Percentiles rank a stretch among this genome's conserved stretches.
Evolutionary conservation across 2,329 filamentous ascomycete genomes (phyloP).

Genomic region (Colletotrichum gigasporum): DNA sequence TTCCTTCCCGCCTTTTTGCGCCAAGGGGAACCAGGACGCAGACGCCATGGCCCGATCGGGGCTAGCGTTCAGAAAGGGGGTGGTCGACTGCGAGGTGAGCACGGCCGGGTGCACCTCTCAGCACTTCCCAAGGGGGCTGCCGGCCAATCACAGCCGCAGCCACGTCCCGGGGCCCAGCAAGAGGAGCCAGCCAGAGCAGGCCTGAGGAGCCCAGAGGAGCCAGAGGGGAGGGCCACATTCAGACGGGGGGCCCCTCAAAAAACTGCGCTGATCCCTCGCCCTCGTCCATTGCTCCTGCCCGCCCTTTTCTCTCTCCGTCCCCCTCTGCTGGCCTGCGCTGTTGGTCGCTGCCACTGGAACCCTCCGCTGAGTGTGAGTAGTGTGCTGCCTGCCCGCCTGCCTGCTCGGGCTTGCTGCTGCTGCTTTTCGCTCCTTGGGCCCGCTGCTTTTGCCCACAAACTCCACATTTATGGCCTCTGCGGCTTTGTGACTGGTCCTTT

Average conservation of each 20-base stretch:
- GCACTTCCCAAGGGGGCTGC: background rate
- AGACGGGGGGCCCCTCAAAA: conserved; percentile 5
- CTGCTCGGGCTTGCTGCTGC: conserved; percentile 7
- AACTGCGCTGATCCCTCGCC: conserved; percentile 28
- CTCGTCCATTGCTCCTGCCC: conserved; percentile 28
- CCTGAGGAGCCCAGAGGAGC: background rate
- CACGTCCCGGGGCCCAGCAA: background rate
- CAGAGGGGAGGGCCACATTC: background rate
- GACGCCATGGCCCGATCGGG: background rate
- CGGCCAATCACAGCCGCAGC: conserved; percentile 15
- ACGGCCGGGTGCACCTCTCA: conserved; percentile 11
- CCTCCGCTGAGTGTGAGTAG: background rate
- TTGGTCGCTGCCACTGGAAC: too few relatives aligned
- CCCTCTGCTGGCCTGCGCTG: conserved; percentile 30
- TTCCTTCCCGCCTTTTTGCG: conserved; percentile 22
- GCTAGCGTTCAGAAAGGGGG: background rate
- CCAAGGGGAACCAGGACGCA: conserved; percentile 12
- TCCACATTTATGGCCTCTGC: background rate
- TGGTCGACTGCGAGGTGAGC: conserved; percentile 1
- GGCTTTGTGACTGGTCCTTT: conserved; percentile 31
- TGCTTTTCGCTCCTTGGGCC: conserved; percentile 39
- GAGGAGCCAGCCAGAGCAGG: background rate
- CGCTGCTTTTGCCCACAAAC: conserved; percentile 37
- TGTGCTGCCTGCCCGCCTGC: background rate
- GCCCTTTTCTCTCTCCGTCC: conserved; percentile 13